Base-by-base conservation (phyloP, 495 filamentous ascomycete genomes). In the Annulohypoxylon bovei region DNA sequence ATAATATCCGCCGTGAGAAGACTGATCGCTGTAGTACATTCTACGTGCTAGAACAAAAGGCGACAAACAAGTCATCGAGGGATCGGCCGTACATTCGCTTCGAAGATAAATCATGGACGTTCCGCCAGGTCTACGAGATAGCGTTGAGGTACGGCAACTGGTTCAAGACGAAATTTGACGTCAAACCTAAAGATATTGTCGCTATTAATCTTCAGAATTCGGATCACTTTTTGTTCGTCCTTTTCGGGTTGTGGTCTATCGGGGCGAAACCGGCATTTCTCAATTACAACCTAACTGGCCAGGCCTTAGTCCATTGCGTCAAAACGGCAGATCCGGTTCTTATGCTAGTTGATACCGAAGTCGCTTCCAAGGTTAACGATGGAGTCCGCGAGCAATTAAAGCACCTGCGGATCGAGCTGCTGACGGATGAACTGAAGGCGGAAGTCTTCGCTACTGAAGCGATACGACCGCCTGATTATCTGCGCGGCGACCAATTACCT, bases 251-350 rank as follows among this genome's bases (percentile, higher is more conserved):
- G 30, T 98, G 95, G 94, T 88, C 90, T 16, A 88, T 98, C 40
- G 95, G 95, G 0, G 94, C 92, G 0, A 87, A 86, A 25, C 94
- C 95, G n/a, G 95, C 95, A 0, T 92, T 96, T 65, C 91, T 99
- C 81, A 99, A 99, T 77, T 97, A 95, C 79, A 98, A 98, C 71
- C 77, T 98, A 46, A 83, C 84, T 1, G 91, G 90, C 11, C 87
- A 92, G 27, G 85, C 94, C 1, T 80, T 99, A 64, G 76, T 89
- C 27, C 95, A 99, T 77, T 95, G 91, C 54, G 83, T 98, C 12
- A 88, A 84, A 57, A 86, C 88, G 7, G 91, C 92, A 0, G 89
- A 87, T 0, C 82, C 93, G 2, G 82, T 87, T 11, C 76, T 98
- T 3, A 68, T 97, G 20, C 62, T 99, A 3, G 87, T 97, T 1